Percentiles rank a stretch among this genome's conserved stretches.
Evolutionary conservation across 75 land plant species (phyloP).

Genomic region (Pinus albicaulis): DNA sequence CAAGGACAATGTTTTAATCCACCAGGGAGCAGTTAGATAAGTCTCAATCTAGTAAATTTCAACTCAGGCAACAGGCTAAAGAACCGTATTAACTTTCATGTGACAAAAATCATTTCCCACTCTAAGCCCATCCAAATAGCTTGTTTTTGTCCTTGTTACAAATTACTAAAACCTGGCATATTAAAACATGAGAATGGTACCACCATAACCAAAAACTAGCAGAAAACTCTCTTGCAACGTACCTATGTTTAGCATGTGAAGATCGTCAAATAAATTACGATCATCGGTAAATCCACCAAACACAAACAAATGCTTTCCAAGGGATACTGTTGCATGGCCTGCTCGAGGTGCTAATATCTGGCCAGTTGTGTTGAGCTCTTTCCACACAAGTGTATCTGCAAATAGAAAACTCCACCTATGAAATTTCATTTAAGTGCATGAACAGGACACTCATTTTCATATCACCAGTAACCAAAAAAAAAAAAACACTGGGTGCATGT

Average conservation of each 20-base stretch:
- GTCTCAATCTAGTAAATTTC: background rate
- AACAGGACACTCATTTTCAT: background rate
- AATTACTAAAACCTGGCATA: no score
- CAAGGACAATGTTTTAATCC: background rate
- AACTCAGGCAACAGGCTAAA: background rate
- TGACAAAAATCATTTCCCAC: background rate
- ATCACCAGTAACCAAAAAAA: background rate
- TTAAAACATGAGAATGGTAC: background rate
- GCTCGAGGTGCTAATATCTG: constrained; percentile 76
- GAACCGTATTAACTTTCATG: background rate
- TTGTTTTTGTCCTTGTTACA: background rate
- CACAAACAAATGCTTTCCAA: constrained; percentile 76
- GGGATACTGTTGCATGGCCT: constrained; percentile 81
- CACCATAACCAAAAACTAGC: constrained; percentile 9
- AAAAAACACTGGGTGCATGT: background rate
- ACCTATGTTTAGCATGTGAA: constrained; percentile 90
- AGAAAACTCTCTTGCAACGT: constrained; percentile 20
- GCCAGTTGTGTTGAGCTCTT: constrained; percentile 68
- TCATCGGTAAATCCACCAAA: constrained; percentile 97
- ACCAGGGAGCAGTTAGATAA: background rate
- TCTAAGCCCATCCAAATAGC: background rate
- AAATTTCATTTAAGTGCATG: background rate
- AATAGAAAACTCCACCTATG: background rate
- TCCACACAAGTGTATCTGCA: constrained; percentile 80
- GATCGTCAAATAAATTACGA: constrained; percentile 83